Base-by-base conservation (phyloP, 1,284 basidiomycete genomes). In the Sphaerobolus stellatus region DNA sequence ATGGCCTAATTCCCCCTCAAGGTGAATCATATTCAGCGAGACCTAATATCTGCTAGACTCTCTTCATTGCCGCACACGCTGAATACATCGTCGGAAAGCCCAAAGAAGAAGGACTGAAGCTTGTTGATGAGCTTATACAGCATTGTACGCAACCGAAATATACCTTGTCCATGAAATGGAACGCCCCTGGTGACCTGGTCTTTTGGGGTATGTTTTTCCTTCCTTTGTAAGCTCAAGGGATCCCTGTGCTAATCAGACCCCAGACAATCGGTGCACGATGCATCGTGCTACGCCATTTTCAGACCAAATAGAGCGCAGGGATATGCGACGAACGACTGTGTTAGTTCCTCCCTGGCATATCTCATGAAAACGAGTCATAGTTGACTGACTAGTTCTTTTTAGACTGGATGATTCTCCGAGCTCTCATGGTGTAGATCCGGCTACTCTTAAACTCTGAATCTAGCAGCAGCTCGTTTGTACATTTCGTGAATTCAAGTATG, bases 41-140 rank as follows among this genome's bases (percentile, higher is more conserved):
- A 9, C 20, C 13, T 14, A 11, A 28, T 29, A n/a, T 25, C 20
- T 11, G 22, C 14, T 22, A 62, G 53, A 62, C 61, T n/a, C 56
- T 69, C 20, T 67, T 65, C 58, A 64, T 69, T n/a, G 64, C 63
- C 1, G 59, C 59, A 9, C 66, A 68, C 50, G 61, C 62, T 11
- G 58, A 63, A 29, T 58, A 62, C 24, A 56, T 66, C 31, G 61
- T 63, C 20, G 64, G 61, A 8, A 57, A 61, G 59, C 52, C 59
- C 2, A 50, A 64, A 27, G 62, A 65, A n/a, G 61, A 65, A 43
- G 59, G 64, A 34, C 58, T 59, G 29, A 56, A 58, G 49, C 47
- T 66, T 48, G 60, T 70, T n/a, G 49, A 60, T 29, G 61, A 66
- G 45, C 60, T 70, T 2, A 52, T 67, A 14, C 58, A 57, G 28